These are phyloP conservation scores for Nannochloropsis gaditana DNA, from an alignment of 108 stramenopile species.

Conservation along the genomic window DNA sequence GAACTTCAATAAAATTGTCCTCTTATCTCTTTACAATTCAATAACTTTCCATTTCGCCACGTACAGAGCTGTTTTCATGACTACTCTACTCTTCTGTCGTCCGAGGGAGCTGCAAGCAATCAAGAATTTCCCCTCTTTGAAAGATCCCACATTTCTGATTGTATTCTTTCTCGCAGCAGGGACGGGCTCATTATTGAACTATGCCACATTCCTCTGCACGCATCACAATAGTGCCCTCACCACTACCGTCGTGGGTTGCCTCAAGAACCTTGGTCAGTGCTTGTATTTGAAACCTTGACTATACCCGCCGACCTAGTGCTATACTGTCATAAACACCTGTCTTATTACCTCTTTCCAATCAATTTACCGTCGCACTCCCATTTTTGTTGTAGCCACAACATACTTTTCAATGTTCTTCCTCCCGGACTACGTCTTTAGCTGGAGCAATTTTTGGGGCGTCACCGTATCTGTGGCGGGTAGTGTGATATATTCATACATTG, in stretches of 20 bases:
- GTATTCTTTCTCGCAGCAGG: conserved; percentile 25
- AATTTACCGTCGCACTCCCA: not conserved
- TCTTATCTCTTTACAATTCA: not conserved
- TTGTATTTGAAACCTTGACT: too few species aligned
- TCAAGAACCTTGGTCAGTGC: conserved; percentile 46
- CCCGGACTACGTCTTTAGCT: conserved; percentile 54
- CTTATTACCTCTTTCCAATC: not conserved
- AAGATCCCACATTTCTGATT: not conserved
- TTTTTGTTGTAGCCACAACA: conserved; percentile 46
- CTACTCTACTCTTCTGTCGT: not conserved
- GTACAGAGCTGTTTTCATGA: not conserved
- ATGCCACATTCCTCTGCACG: conserved; percentile 60
- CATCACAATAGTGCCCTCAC: conserved; percentile 59
- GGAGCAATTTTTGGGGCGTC: conserved; percentile 51
- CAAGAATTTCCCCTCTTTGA: not conserved
- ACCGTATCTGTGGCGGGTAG: conserved; percentile 51
- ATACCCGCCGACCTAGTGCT: too few species aligned
- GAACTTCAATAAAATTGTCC: not conserved
- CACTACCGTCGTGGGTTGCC: conserved; percentile 59
- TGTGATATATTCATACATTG: conserved; percentile 49
- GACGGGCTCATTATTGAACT: conserved; percentile 57
- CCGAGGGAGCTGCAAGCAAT: not conserved
- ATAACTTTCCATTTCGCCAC: not conserved
- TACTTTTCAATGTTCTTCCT: conserved; percentile 57
- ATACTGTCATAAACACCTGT: not conserved